Percentiles rank a stretch among this genome's conserved stretches.
phyloP scores from a whole-genome alignment of 2,329 filamentous ascomycete species.

The Epichloe elymi region DNA sequence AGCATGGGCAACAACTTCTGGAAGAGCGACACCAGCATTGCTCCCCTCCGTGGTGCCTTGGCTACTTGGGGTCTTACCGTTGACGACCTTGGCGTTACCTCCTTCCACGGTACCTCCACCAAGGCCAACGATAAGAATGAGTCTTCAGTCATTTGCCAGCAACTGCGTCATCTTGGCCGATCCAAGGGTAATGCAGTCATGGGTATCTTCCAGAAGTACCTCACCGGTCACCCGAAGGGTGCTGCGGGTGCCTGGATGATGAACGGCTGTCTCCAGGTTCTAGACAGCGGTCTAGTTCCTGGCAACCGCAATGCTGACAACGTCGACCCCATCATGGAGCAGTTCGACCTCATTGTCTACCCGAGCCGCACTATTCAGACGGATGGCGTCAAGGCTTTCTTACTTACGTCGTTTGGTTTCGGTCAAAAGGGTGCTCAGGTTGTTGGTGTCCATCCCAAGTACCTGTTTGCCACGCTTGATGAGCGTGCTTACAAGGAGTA shows the following conservation, averaged over 20 bases:
- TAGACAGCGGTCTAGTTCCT: constrained; percentile 86
- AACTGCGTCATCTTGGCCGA: constrained; percentile 86
- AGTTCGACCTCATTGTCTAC: constrained; percentile 96
- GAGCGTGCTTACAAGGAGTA: constrained; percentile 71
- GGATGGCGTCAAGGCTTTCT: constrained; percentile 96
- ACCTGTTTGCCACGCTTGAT: constrained; percentile 89
- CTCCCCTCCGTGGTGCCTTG: constrained; percentile 86
- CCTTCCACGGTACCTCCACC: constrained; percentile 97
- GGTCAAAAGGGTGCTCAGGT: constrained; percentile 97
- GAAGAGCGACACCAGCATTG: constrained; percentile 89
- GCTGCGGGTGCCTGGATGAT: constrained; percentile 99
- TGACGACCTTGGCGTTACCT: constrained; percentile 87
- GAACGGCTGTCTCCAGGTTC: constrained; percentile 91
- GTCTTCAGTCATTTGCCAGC: constrained; percentile 91
- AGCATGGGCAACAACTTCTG: constrained; percentile 98
- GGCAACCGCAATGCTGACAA: constrained; percentile 98
- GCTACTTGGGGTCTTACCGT: constrained; percentile 97
- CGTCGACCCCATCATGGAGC: constrained; percentile 88
- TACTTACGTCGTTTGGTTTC: constrained; percentile 97
- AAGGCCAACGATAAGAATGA: constrained; percentile 99
- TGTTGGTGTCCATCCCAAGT: constrained; percentile 92
- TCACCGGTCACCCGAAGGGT: constrained; percentile 98
- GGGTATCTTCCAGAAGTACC: constrained; percentile 98
- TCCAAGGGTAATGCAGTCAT: constrained; percentile 92
- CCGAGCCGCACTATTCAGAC: constrained; percentile 92